These are phyloP conservation scores for Penicillium thymicola DNA, from an alignment of 2,329 filamentous ascomycete genomes.

Conservation along the genomic window DNA sequence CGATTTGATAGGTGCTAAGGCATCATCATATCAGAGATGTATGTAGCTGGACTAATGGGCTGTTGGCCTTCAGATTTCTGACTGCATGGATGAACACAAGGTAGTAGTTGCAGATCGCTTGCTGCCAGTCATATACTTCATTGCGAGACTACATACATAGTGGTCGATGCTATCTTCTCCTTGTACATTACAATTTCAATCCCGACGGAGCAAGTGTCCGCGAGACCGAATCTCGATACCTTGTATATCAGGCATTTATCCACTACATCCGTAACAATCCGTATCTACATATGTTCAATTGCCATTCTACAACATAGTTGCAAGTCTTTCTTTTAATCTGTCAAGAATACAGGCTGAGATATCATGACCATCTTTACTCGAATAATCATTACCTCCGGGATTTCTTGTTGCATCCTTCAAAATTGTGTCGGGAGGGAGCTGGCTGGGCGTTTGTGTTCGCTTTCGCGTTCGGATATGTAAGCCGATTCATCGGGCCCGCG, in stretches of 20 bases:
- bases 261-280: no score
- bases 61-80: background rate
- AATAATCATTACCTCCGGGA: background rate
- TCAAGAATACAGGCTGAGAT: background rate
- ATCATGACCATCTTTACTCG: background rate
- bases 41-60: background rate
- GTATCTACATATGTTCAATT: no score
- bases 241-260: background rate
- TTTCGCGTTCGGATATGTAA: conserved; percentile 1
- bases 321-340: background rate
- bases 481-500: conserved; percentile 18
- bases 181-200: background rate
- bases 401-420: conserved; percentile 8
- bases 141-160: background rate
- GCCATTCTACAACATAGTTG: background rate
- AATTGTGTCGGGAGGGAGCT: conserved; percentile 13
- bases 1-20: background rate
- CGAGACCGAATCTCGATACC: background rate
- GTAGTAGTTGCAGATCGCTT: background rate
- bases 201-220: background rate
- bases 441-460: conserved; percentile 16
- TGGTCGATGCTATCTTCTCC: background rate
- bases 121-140: background rate
- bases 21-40: background rate
- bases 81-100: background rate